Evolutionary conservation across 345 rosid genomes (phyloP).

Genomic region (Eutrema yunnanense): DNA sequence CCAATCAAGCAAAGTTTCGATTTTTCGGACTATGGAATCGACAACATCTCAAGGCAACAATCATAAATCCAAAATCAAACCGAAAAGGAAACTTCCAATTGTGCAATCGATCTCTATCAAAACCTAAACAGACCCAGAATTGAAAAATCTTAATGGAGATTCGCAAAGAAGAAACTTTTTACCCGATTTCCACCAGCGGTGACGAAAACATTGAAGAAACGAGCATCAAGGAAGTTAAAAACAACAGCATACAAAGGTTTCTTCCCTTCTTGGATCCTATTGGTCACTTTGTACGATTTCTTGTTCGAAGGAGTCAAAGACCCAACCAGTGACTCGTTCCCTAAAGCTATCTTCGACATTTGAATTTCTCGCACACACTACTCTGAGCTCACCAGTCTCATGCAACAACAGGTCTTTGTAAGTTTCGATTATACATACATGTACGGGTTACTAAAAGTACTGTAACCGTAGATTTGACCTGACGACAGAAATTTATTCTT

Average conservation of each 20-base stretch:
- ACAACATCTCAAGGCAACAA: background rate
- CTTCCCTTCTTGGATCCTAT: conserved; percentile 88
- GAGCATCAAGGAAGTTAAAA: conserved; percentile 90
- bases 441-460: background rate
- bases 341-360: conserved; percentile 71
- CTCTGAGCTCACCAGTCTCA: conserved; percentile 18
- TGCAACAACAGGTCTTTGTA: background rate
- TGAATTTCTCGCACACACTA: background rate
- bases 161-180: background rate
- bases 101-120: background rate
- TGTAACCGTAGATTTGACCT: conserved; percentile 15
- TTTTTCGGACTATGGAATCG: background rate
- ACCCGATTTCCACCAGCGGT: conserved; percentile 97
- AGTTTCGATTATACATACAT: background rate
- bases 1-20: conserved; percentile 11
- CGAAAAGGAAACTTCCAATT: background rate
- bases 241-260: conserved; percentile 90
- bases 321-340: conserved; percentile 85
- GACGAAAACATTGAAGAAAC: conserved; percentile 86
- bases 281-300: conserved; percentile 72
- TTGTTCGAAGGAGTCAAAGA: conserved; percentile 65
- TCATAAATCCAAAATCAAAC: conserved; percentile 14
- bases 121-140: conserved; percentile 11
- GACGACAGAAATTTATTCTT: background rate
- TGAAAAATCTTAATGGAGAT: background rate